Percentiles rank a stretch among this genome's conserved stretches.
Evolutionary conservation across 2,329 filamentous ascomycete species (phyloP).

Genomic region (Magnaporthiopsis rhizophila): DNA sequence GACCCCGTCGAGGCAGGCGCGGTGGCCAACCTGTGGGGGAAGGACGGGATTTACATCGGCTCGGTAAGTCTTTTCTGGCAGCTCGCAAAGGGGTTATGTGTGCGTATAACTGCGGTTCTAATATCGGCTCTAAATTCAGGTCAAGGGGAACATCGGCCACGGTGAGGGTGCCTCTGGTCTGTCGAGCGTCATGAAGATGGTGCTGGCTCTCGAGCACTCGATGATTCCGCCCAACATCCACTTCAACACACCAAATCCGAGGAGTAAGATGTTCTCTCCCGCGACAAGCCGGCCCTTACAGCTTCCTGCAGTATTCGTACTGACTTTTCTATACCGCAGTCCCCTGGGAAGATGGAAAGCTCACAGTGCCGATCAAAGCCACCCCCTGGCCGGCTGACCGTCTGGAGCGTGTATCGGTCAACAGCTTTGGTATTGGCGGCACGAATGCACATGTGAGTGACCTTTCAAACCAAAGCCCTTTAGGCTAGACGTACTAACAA

Average conservation of each 20-base stretch:
- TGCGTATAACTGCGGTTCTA: no score
- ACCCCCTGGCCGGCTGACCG: constrained; percentile 22
- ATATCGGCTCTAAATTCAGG: constrained; percentile 8
- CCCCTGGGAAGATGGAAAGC: constrained; percentile 18
- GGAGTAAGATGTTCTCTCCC: constrained; percentile 10
- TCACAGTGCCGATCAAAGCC: constrained; percentile 22
- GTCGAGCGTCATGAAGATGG: constrained; percentile 32
- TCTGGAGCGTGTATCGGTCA: constrained; percentile 20
- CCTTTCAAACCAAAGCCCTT: no score
- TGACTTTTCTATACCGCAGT: constrained; percentile 11
- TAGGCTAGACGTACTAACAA: neutral
- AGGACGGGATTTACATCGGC: constrained; percentile 19
- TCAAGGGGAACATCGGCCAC: constrained; percentile 36
- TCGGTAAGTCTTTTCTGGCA: constrained; percentile 14
- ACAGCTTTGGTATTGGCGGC: constrained; percentile 28
- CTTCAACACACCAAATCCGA: constrained; percentile 23
- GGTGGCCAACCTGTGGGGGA: constrained; percentile 22
- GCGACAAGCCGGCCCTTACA: neutral
- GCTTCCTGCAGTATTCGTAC: neutral
- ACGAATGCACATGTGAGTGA: constrained; percentile 24
- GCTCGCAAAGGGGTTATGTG: no score
- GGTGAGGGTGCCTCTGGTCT: constrained; percentile 35
- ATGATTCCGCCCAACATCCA: constrained; percentile 32
- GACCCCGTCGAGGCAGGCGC: constrained; percentile 28
- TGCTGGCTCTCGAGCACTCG: constrained; percentile 30